Evolutionary conservation across 169 alveolate genomes (phyloP), one percentile per base, ranked within the genome.

Genomic region (Miamiensis avidus): DNA sequence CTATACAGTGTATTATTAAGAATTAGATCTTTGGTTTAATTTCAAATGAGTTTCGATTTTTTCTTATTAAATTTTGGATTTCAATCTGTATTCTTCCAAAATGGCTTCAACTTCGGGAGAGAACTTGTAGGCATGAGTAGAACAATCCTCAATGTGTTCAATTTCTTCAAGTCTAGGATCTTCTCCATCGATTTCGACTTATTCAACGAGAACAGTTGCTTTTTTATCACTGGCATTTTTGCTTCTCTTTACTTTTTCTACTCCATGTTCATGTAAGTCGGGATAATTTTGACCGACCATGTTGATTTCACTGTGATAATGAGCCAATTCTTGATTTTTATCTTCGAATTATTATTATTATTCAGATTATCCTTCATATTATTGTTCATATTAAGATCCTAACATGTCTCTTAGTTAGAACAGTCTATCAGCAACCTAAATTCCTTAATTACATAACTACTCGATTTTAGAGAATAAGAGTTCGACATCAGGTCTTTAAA

Each of bases 401-500:
- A 4, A 11, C 20, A 49, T 4, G 69, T 20, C 69, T 30, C 76
- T 33, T 64, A 79, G 29, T 29, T 69, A 49, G 49, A 79, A 79
- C 15, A 79, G 29, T 34, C 84, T 65, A 64, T 79, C 84, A n/a
- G 84, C 32, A 34, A 79, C 65, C 64, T 79, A 30, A 0, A 79
- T 65, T 29, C 84, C 84, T 29, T 79, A n/a, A 26, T 31, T 15
- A 49, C 84, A 79, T 1, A 49, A 30, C 0, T 79, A 65, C 29
- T 79, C 84, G 27, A 79, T 79, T 34, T 34, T 34, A 26, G 31
- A 33, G 64, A 79, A 79, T 29, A 79, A 31, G 29, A 49, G 31
- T 28, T 79, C 84, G 4, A 79, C 84, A 64, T 79, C 76, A 25
- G 76, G 77, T 64, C 84, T 79, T 28, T 34, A 26, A 20, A 49